phyloP scores from a whole-genome alignment of 495 filamentous ascomycete genomes.

The Aspergillus homomorphus region DNA sequence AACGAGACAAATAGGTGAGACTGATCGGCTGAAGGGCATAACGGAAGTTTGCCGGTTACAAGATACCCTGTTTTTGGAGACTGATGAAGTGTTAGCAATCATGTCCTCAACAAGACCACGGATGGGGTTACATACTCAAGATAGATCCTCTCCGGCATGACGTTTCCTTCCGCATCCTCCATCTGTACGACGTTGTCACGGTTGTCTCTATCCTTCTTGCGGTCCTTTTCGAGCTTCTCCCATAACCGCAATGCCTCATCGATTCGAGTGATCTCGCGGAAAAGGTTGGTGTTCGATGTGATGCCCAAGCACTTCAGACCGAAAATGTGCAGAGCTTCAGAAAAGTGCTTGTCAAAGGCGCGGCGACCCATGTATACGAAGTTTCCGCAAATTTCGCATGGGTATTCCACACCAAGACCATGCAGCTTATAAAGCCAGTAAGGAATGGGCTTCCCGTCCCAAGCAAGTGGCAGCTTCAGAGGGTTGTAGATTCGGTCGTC shows the following conservation, averaged over 20 bases:
- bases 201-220: constrained; percentile 69
- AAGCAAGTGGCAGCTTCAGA: constrained; percentile 88
- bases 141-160: constrained; percentile 98
- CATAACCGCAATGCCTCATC: constrained; percentile 82
- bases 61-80: constrained; percentile 56
- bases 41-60: constrained; percentile 18
- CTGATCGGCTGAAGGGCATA: neutral
- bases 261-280: constrained; percentile 90
- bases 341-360: constrained; percentile 98
- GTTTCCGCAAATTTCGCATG: constrained; percentile 95
- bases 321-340: constrained; percentile 85
- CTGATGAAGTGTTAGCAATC: constrained; percentile 35
- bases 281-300: constrained; percentile 79
- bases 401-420: constrained; percentile 90
- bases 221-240: constrained; percentile 88
- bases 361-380: constrained; percentile 95
- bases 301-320: constrained; percentile 92
- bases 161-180: constrained; percentile 96
- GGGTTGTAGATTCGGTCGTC: constrained; percentile 95
- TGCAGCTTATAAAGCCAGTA: constrained; percentile 99
- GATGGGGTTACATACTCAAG: constrained; percentile 56
- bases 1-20: constrained; percentile 15
- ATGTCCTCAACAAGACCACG: neutral
- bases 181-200: constrained; percentile 90
- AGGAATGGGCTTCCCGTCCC: constrained; percentile 98